Percentiles rank a stretch among this genome's conserved stretches.
These are phyloP conservation scores for Crithidia sp. DNA, from an alignment of 208 protist species.

Conservation along the genomic window DNA sequence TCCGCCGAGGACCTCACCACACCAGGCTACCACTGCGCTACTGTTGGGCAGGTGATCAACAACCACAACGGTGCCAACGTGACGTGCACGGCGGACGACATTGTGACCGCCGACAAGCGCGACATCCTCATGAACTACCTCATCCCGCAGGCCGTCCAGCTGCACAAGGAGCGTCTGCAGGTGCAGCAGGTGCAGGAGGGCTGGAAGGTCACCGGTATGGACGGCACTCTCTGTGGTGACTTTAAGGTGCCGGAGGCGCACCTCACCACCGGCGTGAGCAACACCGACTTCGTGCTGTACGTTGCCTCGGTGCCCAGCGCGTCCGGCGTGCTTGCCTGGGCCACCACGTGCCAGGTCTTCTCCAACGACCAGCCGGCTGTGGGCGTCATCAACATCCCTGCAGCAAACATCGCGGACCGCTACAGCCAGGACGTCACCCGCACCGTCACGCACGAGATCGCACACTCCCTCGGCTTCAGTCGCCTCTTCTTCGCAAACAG, in stretches of 20 bases:
- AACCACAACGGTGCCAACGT: background rate
- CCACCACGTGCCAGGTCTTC: slow-evolving; percentile 42
- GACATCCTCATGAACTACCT: slow-evolving; percentile 32
- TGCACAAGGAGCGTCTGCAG: slow-evolving; percentile 59
- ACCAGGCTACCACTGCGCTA: no score
- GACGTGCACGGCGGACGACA: slow-evolving; percentile 30
- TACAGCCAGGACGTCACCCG: slow-evolving; percentile 19
- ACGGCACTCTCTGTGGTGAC: background rate
- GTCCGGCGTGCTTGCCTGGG: slow-evolving; percentile 38
- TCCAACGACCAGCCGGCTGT: slow-evolving; percentile 31
- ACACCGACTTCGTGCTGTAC: slow-evolving; percentile 76
- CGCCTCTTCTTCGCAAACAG: slow-evolving; percentile 8
- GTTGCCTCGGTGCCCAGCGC: slow-evolving; percentile 43
- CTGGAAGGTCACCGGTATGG: slow-evolving; percentile 27
- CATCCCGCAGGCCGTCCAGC: slow-evolving; percentile 46
- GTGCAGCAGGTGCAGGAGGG: slow-evolving; percentile 33
- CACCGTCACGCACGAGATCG: slow-evolving; percentile 74
- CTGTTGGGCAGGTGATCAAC: no score
- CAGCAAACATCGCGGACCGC: slow-evolving; percentile 25
- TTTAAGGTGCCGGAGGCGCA: slow-evolving; percentile 31
- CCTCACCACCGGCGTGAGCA: slow-evolving; percentile 38
- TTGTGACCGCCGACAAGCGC: slow-evolving; percentile 48
- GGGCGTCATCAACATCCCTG: slow-evolving; percentile 62
- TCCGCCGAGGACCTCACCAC: no score
- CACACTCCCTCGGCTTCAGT: slow-evolving; percentile 88